These are phyloP conservation scores for Ensete ventricosum DNA, from an alignment of 176 grass and related monocot species.

Conservation along the genomic window DNA sequence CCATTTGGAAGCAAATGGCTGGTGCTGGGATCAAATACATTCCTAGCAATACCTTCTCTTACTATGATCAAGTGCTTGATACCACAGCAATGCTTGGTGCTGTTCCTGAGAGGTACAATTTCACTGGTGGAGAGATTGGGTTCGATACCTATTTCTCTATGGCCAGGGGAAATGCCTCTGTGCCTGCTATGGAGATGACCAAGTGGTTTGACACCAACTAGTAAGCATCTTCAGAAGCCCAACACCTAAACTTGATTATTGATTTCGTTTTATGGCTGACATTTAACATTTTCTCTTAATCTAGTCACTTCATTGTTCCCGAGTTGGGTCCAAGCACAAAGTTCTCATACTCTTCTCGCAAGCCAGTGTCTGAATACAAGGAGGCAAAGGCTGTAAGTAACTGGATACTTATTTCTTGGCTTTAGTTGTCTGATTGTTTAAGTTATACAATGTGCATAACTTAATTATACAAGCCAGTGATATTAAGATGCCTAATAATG, in stretches of 20 bases:
- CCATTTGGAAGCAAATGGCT: constrained; percentile 96
- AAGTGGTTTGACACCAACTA: constrained; percentile 99
- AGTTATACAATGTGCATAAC: not conserved
- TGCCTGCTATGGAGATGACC: constrained; percentile 99
- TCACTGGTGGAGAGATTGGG: constrained; percentile 72
- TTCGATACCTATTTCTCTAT: constrained; percentile 89
- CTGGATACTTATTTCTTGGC: not conserved
- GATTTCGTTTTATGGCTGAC: constrained; percentile 6
- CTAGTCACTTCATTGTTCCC: constrained; percentile 92
- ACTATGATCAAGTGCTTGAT: constrained; percentile 93
- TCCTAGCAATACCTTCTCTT: constrained; percentile 96
- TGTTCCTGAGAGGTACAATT: constrained; percentile 75
- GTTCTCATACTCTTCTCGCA: constrained; percentile 87
- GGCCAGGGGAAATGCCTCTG: constrained; percentile 81
- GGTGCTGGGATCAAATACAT: constrained; percentile 82
- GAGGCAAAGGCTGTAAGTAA: constrained; percentile 81
- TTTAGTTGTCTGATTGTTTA: not conserved
- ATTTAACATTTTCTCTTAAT: constrained; percentile 14
- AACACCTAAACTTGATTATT: not conserved
- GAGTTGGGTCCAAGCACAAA: constrained; percentile 77
- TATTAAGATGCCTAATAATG: not conserved
- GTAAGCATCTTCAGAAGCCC: constrained; percentile 27
- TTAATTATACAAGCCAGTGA: not conserved
- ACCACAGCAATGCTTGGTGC: constrained; percentile 91
- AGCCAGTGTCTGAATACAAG: constrained; percentile 92